A percentile compares a stretch with the other conserved stretches of the same genome.
These are phyloP conservation scores for Amylostereum areolatum DNA, from an alignment of 1,284 basidiomycete species.

Conservation along the genomic window DNA sequence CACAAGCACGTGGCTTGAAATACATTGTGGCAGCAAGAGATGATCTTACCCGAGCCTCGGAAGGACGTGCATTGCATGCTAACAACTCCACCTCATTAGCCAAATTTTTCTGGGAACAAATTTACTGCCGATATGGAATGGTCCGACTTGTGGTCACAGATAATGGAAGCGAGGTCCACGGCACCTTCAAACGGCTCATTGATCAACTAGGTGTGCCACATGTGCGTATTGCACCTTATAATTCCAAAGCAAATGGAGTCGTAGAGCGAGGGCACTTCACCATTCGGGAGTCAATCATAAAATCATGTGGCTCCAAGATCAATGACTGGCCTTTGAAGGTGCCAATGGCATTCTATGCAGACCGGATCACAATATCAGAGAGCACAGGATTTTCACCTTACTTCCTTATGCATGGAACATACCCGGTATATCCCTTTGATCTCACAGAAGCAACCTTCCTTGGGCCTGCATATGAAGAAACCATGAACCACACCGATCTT, in stretches of 20 bases:
- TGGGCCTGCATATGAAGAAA: conserved; percentile 6
- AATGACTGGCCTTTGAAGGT: conserved; percentile 8
- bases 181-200: conserved; percentile 10
- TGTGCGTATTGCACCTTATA: conserved; percentile 11
- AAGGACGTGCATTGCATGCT: conserved; percentile 1
- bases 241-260: conserved; percentile 14
- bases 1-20: neutral
- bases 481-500: conserved; percentile 9
- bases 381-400: conserved; percentile 15
- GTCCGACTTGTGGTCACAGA: conserved; percentile 26
- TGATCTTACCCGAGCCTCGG: conserved; percentile 5
- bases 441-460: conserved; percentile 24
- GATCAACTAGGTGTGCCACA: conserved; percentile 6
- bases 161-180: conserved; percentile 21
- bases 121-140: conserved; percentile 28
- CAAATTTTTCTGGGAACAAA: conserved; percentile 24
- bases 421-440: conserved; percentile 25
- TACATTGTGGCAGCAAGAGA: conserved; percentile 4
- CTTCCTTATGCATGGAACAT: conserved; percentile 19
- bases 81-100: conserved; percentile 15
- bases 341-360: conserved; percentile 13
- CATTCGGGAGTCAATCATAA: conserved; percentile 11
- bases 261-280: conserved; percentile 15
- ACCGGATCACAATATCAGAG: conserved; percentile 9
- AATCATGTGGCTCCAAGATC: conserved; percentile 7